phyloP scores from a whole-genome alignment of 2,329 filamentous ascomycete species.

The Phaeosphaeriaceae sp. region DNA sequence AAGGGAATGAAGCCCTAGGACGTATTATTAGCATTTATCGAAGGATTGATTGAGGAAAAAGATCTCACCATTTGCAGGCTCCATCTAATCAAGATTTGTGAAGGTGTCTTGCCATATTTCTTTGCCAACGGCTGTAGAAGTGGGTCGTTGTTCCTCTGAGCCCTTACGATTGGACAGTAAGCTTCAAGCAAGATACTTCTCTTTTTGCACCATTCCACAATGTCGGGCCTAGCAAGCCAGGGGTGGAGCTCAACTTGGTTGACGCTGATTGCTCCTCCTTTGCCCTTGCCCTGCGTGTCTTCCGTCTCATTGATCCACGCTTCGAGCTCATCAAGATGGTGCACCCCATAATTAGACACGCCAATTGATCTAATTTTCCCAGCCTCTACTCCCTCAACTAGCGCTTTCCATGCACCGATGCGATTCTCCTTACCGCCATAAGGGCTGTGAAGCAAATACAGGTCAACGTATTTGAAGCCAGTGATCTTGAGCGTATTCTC shows the following conservation, averaged over 20 bases:
- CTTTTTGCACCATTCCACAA: conserved; percentile 76
- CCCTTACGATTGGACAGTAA: conserved; percentile 55
- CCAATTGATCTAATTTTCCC: conserved; percentile 61
- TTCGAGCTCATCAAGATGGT: conserved; percentile 62
- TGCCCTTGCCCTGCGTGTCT: conserved; percentile 66
- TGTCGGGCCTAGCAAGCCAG: conserved; percentile 81
- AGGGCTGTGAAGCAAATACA: conserved; percentile 64
- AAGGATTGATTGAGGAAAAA: too few relatives aligned
- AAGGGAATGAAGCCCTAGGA: conserved; percentile 65
- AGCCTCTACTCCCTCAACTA: conserved; percentile 59
- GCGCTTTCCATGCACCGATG: conserved; percentile 60
- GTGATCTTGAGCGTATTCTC: conserved; percentile 59
- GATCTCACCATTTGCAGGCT: conserved; percentile 51
- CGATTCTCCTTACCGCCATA: conserved; percentile 59
- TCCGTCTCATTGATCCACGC: conserved; percentile 66
- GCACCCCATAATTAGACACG: conserved; percentile 62
- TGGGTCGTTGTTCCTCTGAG: conserved; percentile 59
- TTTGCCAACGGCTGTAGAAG: conserved; percentile 57
- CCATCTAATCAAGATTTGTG: conserved; percentile 67
- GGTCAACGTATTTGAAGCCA: conserved; percentile 71
- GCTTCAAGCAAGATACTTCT: conserved; percentile 55
- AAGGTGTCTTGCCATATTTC: conserved; percentile 64
- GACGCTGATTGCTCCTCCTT: conserved; percentile 75
- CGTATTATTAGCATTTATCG: neutral
- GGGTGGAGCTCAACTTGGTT: conserved; percentile 87